These are phyloP conservation scores for Cordyceps farinosa DNA, from an alignment of 2,329 filamentous ascomycete species.

Conservation along the genomic window DNA sequence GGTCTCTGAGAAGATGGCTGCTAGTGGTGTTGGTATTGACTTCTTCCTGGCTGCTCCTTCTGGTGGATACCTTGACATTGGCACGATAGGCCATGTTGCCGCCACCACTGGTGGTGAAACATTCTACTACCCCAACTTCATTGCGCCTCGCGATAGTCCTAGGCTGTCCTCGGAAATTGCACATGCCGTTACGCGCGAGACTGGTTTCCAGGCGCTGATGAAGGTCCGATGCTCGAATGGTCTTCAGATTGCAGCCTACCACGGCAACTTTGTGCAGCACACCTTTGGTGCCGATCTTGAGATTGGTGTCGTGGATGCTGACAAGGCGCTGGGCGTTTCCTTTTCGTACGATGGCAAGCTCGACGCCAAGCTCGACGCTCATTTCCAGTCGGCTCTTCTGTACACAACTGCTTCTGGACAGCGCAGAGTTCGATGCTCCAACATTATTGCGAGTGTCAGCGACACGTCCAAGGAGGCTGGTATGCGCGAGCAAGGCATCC, in stretches of 20 bases:
- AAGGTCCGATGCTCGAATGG: constrained; percentile 98
- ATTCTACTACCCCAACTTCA: constrained; percentile 96
- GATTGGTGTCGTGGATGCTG: constrained; percentile 85
- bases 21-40: constrained; percentile 81
- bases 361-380: constrained; percentile 92
- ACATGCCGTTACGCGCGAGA: constrained; percentile 83
- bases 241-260: constrained; percentile 87
- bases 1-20: constrained; percentile 80
- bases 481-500: constrained; percentile 51
- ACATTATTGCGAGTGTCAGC: constrained; percentile 88
- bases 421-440: constrained; percentile 86
- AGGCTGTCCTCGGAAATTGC: constrained; percentile 82
- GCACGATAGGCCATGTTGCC: constrained; percentile 83
- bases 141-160: constrained; percentile 76
- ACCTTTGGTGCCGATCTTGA: constrained; percentile 93
- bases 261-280: constrained; percentile 94
- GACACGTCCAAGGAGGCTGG: constrained; percentile 52
- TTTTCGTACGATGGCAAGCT: constrained; percentile 97
- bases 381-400: constrained; percentile 92
- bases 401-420: constrained; percentile 91
- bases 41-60: constrained; percentile 92
- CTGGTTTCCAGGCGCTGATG: constrained; percentile 93
- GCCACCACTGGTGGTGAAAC: constrained; percentile 90
- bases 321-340: constrained; percentile 87
- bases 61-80: constrained; percentile 88